phyloP scores from a whole-genome alignment of 352 stramenopile species.

The Phytophthora cactorum region DNA sequence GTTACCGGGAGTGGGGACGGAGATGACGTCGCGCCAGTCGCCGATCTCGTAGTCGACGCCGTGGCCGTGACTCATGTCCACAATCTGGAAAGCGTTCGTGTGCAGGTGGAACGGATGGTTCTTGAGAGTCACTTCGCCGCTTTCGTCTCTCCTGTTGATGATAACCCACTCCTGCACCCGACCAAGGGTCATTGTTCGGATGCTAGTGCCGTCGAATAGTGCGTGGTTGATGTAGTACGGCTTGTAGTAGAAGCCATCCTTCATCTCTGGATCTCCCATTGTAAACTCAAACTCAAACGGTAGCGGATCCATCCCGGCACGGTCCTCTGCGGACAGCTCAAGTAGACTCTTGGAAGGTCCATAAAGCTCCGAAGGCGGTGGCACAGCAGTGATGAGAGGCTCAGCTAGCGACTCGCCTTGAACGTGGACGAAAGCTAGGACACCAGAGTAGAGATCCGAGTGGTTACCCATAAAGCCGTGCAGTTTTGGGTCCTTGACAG shows the following conservation, averaged over 20 bases:
- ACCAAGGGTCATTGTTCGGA: slow-evolving; percentile 59
- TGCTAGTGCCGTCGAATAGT: slow-evolving; percentile 53
- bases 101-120: slow-evolving; percentile 90
- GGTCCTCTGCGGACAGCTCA: slow-evolving; percentile 37
- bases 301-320: slow-evolving; percentile 36
- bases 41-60: slow-evolving; percentile 78
- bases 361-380: slow-evolving; percentile 52
- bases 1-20: slow-evolving; percentile 74
- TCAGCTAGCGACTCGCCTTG: slow-evolving; percentile 39
- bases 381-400: slow-evolving; percentile 37
- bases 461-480: slow-evolving; percentile 57
- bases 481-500: slow-evolving; percentile 43
- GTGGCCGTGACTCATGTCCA: slow-evolving; percentile 69
- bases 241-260: slow-evolving; percentile 77
- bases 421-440: slow-evolving; percentile 71
- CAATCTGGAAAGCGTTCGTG: slow-evolving; percentile 86
- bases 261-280: slow-evolving; percentile 48
- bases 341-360: slow-evolving; percentile 45
- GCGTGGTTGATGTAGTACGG: slow-evolving; percentile 78
- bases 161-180: slow-evolving; percentile 80
- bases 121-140: slow-evolving; percentile 47
- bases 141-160: slow-evolving; percentile 58
- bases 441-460: slow-evolving; percentile 65
- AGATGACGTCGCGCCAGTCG: slow-evolving; percentile 85
- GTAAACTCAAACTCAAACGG: slow-evolving; percentile 69